These are phyloP conservation scores for Amniculicola lignicola DNA, from an alignment of 495 filamentous ascomycete genomes.

Conservation along the genomic window DNA sequence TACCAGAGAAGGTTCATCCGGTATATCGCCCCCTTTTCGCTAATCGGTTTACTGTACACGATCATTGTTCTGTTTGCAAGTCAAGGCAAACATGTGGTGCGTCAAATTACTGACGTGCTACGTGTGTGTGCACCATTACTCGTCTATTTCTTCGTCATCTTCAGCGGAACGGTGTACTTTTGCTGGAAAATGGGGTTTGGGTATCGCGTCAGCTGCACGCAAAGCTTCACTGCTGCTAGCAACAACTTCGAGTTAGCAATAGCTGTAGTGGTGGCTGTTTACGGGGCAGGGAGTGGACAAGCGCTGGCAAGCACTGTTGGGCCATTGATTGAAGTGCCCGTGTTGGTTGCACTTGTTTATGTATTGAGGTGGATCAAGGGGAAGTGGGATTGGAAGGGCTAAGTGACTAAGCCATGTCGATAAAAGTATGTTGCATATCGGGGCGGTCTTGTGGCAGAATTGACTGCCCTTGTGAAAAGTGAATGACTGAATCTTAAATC, in stretches of 20 bases:
- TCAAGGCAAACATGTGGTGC: constrained; percentile 39
- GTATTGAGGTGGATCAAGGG: not conserved
- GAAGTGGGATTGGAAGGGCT: not conserved
- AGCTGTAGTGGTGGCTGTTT: constrained; percentile 83
- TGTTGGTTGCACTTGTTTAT: not conserved
- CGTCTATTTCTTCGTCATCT: constrained; percentile 43
- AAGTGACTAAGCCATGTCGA: too few relatives aligned
- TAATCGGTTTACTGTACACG: constrained; percentile 44
- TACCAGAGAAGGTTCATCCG: constrained; percentile 41
- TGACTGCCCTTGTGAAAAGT: too few relatives aligned
- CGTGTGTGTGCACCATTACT: constrained; percentile 42
- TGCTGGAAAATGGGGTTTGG: constrained; percentile 59
- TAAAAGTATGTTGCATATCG: too few relatives aligned
- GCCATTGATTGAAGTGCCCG: constrained; percentile 71
- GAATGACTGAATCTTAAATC: too few relatives aligned
- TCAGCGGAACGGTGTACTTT: constrained; percentile 34
- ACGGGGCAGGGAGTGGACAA: constrained; percentile 75
- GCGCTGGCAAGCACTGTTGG: constrained; percentile 88
- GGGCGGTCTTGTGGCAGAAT: too few relatives aligned
- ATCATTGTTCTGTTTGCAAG: constrained; percentile 43
- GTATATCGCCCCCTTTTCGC: constrained; percentile 39
- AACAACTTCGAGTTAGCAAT: constrained; percentile 96
- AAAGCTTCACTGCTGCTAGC: constrained; percentile 91
- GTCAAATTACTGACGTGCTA: constrained; percentile 43
- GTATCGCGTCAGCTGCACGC: constrained; percentile 69